phyloP scores from a whole-genome alignment of 2,329 filamentous ascomycete genomes.

The Aspergillus sojae region DNA sequence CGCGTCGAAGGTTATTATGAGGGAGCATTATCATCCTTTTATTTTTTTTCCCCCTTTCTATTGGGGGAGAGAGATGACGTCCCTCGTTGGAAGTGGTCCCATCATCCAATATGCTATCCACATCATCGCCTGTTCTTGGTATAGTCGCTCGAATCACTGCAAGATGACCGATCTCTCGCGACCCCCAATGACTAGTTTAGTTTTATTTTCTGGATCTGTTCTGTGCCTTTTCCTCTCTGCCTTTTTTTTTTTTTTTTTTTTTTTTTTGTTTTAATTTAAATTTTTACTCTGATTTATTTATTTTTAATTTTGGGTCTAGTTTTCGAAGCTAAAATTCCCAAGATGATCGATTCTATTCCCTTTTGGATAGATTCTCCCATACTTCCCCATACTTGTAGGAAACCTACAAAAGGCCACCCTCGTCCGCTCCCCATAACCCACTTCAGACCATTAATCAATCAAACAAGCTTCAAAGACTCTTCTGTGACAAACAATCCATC shows the following conservation, averaged over 20 bases:
- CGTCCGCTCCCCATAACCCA: slow-evolving; percentile 8
- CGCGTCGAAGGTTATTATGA: background rate
- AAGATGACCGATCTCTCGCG: slow-evolving; percentile 21
- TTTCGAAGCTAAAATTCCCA: slow-evolving; percentile 3
- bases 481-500: slow-evolving; percentile 12
- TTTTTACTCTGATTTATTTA: slow-evolving; percentile 2
- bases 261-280: slow-evolving; percentile 1
- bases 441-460: background rate
- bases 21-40: background rate
- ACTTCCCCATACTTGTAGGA: slow-evolving; percentile 16
- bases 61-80: background rate
- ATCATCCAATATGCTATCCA: slow-evolving; percentile 1
- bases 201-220: slow-evolving; percentile 10
- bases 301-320: slow-evolving; percentile 4
- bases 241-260: slow-evolving; percentile 5
- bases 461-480: background rate
- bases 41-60: background rate
- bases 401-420: slow-evolving; percentile 20
- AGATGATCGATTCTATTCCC: slow-evolving; percentile 6
- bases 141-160: slow-evolving; percentile 10
- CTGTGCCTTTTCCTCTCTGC: background rate
- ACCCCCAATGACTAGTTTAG: slow-evolving; percentile 16
- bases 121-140: slow-evolving; percentile 2
- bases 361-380: slow-evolving; percentile 8
- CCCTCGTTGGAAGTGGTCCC: background rate